phyloP scores from a whole-genome alignment of 2,329 filamentous ascomycete genomes.

The Erysiphe pulchra region DNA sequence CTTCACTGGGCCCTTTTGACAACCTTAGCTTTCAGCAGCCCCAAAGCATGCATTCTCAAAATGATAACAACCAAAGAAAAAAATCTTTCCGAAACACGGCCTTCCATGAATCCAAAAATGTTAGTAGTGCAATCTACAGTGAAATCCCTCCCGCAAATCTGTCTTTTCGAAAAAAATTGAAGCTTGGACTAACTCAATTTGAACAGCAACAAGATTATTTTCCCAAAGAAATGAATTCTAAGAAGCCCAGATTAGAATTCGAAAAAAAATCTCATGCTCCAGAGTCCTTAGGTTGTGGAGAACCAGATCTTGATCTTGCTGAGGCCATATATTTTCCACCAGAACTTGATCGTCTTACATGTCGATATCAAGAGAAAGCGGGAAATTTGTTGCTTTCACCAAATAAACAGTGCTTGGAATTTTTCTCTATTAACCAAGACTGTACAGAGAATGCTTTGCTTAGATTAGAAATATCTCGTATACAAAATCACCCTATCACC shows the following conservation, averaged over 20 bases:
- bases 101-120: background rate
- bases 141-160: background rate
- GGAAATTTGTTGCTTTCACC: constrained; percentile 10
- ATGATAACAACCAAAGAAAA: no score
- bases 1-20: no score
- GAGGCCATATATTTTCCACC: constrained; percentile 4
- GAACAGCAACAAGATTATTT: background rate
- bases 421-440: constrained; percentile 4
- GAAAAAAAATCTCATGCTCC: background rate
- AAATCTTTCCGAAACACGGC: background rate
- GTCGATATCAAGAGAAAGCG: constrained; percentile 4
- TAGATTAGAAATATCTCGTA: constrained; percentile 4
- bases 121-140: no score
- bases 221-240: background rate
- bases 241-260: background rate
- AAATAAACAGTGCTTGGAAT: constrained; percentile 7
- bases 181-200: background rate
- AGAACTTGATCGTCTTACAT: constrained; percentile 5
- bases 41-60: no score
- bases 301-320: constrained; percentile 1
- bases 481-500: constrained; percentile 8
- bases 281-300: background rate
- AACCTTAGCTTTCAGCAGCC: no score
- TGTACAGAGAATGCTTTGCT: constrained; percentile 4
- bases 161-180: background rate